These are phyloP conservation scores for Trichoderma reesei DNA, from an alignment of 495 filamentous ascomycete genomes.

Conservation along the genomic window DNA sequence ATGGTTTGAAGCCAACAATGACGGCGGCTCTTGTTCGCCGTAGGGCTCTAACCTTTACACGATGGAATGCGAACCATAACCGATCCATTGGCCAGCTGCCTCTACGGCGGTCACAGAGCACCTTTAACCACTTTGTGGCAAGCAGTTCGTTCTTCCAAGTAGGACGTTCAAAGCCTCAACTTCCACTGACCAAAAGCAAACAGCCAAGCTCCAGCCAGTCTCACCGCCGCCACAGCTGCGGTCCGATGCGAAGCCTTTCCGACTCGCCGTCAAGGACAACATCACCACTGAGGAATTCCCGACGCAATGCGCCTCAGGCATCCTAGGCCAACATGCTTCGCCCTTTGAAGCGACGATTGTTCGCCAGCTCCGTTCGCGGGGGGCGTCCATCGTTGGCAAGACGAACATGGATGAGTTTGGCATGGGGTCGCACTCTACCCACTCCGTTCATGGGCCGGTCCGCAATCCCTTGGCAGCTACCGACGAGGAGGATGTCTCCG, in stretches of 20 bases:
- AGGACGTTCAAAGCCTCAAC: background rate
- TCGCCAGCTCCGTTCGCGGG: slow-evolving; percentile 48
- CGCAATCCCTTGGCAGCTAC: slow-evolving; percentile 27
- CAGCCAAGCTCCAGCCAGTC: background rate
- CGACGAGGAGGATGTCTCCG: slow-evolving; percentile 41
- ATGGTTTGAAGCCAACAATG: slow-evolving; percentile 9
- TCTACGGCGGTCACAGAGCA: slow-evolving; percentile 1
- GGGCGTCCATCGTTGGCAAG: slow-evolving; percentile 62
- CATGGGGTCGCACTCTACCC: slow-evolving; percentile 84
- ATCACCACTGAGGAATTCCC: slow-evolving; percentile 61
- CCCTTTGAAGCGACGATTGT: slow-evolving; percentile 86
- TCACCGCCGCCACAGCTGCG: background rate
- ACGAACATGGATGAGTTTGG: slow-evolving; percentile 97
- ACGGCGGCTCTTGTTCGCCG: slow-evolving; percentile 9
- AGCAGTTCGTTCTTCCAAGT: background rate
- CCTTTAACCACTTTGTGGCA: slow-evolving; percentile 9
- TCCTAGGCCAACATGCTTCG: slow-evolving; percentile 56
- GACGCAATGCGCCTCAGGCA: slow-evolving; percentile 75
- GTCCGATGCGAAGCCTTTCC: slow-evolving; percentile 15
- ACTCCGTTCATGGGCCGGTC: slow-evolving; percentile 65
- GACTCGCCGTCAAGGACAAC: slow-evolving; percentile 79
- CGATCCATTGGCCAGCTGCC: background rate
- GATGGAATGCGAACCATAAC: background rate
- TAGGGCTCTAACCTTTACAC: background rate
- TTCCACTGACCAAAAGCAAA: background rate